Percentiles rank a stretch among this genome's conserved stretches.
phyloP scores from a whole-genome alignment of 2,329 filamentous ascomycete species.

The Colletotrichum sp. region DNA sequence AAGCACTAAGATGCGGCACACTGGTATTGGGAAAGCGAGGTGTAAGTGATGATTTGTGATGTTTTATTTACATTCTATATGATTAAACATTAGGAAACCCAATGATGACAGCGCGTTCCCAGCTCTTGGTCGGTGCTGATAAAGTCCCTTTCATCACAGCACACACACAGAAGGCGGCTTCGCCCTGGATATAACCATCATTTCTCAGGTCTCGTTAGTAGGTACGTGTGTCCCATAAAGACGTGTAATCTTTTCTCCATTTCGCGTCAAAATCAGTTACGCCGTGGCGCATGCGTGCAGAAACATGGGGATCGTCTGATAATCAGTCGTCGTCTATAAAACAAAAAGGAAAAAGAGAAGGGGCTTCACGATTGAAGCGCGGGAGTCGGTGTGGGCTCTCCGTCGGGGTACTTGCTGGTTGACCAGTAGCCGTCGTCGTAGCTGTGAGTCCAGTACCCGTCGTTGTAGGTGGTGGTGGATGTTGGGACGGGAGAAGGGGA shows the following conservation, averaged over 20 bases:
- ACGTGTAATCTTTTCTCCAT: not conserved
- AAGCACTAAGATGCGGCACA: fast-evolving
- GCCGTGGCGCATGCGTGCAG: not conserved
- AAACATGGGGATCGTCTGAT: not conserved
- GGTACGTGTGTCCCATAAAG: not conserved
- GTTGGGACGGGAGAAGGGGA: slow-evolving; percentile 24
- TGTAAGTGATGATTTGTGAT: not conserved
- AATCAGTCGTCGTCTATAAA: not conserved
- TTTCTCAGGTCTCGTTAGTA: slow-evolving; percentile 10
- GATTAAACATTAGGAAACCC: slow-evolving; percentile 18
- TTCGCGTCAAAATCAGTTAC: not conserved
- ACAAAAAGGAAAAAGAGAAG: not conserved
- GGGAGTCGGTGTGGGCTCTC: slow-evolving; percentile 42
- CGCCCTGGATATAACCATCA: slow-evolving; percentile 3
- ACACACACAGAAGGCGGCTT: not conserved
- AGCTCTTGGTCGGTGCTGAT: slow-evolving; percentile 44
- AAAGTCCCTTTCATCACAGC: slow-evolving; percentile 1
- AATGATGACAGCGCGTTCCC: slow-evolving; percentile 33
- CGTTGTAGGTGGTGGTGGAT: slow-evolving; percentile 35
- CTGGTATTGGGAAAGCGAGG: not conserved
- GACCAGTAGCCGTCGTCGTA: slow-evolving; percentile 52
- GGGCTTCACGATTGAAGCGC: not conserved
- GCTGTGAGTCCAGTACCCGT: slow-evolving; percentile 44
- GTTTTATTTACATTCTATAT: slow-evolving; percentile 2
- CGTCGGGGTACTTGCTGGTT: slow-evolving; percentile 45